Evolutionary conservation across 768 basidiomycete species (phyloP).

Genomic region (Mycena rosella): DNA sequence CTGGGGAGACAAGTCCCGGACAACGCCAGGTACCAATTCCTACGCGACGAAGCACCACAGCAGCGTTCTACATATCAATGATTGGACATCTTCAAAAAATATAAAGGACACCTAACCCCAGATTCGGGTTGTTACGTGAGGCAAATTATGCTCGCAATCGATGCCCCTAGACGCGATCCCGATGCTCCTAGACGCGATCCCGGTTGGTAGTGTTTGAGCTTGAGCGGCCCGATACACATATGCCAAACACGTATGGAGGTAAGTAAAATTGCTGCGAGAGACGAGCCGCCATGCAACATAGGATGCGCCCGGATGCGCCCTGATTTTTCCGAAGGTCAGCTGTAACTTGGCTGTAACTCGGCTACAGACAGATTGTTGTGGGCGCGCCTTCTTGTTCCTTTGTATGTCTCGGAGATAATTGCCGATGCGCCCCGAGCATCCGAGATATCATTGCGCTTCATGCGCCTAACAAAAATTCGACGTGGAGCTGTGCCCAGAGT

Average conservation of each 20-base stretch:
- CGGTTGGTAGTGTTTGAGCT: background rate
- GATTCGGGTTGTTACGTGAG: background rate
- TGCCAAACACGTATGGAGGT: background rate
- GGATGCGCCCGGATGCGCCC: background rate
- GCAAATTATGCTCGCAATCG: background rate
- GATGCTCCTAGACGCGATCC: background rate
- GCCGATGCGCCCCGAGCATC: background rate
- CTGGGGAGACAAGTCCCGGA: no score
- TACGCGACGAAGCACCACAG: background rate
- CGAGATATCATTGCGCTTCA: background rate
- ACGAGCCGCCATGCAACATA: no score
- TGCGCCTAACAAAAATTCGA: no score
- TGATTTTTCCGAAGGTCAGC: background rate
- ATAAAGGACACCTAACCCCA: constrained; percentile 14
- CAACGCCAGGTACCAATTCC: background rate
- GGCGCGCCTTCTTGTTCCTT: background rate
- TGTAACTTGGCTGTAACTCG: background rate
- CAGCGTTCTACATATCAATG: constrained; percentile 25
- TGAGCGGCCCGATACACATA: background rate
- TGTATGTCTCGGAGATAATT: constrained; percentile 2
- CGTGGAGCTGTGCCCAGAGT: no score
- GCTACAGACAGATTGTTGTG: background rate
- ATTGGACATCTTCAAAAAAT: constrained; percentile 13
- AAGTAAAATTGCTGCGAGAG: no score
- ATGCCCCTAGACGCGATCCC: background rate